These are phyloP conservation scores for Auricularia sp. DNA, from an alignment of 768 basidiomycete species.

Conservation along the genomic window DNA sequence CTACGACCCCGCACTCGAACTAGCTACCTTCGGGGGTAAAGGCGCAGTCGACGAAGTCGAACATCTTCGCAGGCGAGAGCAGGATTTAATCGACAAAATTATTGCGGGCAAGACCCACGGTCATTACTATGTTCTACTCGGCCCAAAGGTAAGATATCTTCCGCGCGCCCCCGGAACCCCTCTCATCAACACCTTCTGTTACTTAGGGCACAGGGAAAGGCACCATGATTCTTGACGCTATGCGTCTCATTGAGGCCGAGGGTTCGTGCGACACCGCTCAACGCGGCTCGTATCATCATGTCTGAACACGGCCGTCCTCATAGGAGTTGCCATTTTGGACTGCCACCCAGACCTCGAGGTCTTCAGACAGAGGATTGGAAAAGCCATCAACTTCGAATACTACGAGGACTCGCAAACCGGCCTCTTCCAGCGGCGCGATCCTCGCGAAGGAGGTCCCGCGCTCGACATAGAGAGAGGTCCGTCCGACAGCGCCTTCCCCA, in stretches of 20 bases:
- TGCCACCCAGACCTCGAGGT: constrained; percentile 83
- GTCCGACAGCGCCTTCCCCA: not conserved
- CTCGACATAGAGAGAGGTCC: constrained; percentile 74
- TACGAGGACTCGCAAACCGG: constrained; percentile 74
- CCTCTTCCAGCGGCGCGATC: constrained; percentile 74
- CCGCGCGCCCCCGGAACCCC: not conserved
- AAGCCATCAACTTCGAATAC: constrained; percentile 50
- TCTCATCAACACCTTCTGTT: constrained; percentile 7
- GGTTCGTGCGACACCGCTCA: constrained; percentile 20
- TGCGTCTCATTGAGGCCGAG: constrained; percentile 61
- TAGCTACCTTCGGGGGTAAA: constrained; percentile 35
- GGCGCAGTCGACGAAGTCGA: constrained; percentile 37
- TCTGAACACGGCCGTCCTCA: not conserved
- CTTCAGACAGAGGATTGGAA: constrained; percentile 41
- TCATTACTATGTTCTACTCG: constrained; percentile 67
- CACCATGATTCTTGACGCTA: constrained; percentile 75
- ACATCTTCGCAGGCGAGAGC: constrained; percentile 62
- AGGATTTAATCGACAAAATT: constrained; percentile 66
- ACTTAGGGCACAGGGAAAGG: constrained; percentile 68
- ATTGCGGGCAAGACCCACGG: constrained; percentile 63
- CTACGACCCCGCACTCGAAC: constrained; percentile 74
- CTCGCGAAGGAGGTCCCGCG: constrained; percentile 72
- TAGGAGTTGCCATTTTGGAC: constrained; percentile 56
- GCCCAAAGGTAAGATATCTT: constrained; percentile 49
- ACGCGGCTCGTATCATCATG: not conserved